Evolutionary conservation across 495 filamentous ascomycete genomes (phyloP), one percentile per base, ranked within the genome.

Genomic region (Recurvomyces mirabilis): DNA sequence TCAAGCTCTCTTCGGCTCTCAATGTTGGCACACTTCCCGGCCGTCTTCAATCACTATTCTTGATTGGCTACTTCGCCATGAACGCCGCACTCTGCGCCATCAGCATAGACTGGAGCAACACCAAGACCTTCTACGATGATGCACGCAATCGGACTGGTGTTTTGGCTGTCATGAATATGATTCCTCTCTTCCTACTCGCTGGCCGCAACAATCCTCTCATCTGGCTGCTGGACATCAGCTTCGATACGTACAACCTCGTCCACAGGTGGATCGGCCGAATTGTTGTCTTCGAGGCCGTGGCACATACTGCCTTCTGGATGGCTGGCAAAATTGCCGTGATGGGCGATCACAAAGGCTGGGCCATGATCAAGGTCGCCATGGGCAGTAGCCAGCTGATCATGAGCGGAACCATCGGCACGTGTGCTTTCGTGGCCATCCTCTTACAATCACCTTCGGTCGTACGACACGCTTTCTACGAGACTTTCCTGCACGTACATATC

Each of bases 241-340:
- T 94, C 64, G 93, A 98, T 65, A 94, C 88, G 0, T 95, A 87
- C 71, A 96, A 95, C 61, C 69, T 95, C 21, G 65, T 96, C 22
- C 91, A 98, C 61, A 79, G 91, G 28, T 98, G 91, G 89, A 78
- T 96, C 42, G 91, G 89, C 18, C 82, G 91, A 15, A 78, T 94
- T 18, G 76, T 93, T 5, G 78, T 83, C 15, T 33, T 89, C 12
- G 83, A 98, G 60, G 68, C 78, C 4, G 31, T 94, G 36, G 68
- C 78, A 11, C 91, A 96, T 58, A 82, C 81, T 3, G 36, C 71
- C 35, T 79, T 82, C 31, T 75, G 81, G 77, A 71, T 74, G 6
- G 68, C 81, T 41, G 79, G 78, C 38, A 77, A 83, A 50, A 59
- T 49, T 26, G 34, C 47, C 20, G 21, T 24, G 31, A 35, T 38